phyloP scores from a whole-genome alignment of 139 green algal genomes.

The Auxenochlorella pyrenoidosa region DNA sequence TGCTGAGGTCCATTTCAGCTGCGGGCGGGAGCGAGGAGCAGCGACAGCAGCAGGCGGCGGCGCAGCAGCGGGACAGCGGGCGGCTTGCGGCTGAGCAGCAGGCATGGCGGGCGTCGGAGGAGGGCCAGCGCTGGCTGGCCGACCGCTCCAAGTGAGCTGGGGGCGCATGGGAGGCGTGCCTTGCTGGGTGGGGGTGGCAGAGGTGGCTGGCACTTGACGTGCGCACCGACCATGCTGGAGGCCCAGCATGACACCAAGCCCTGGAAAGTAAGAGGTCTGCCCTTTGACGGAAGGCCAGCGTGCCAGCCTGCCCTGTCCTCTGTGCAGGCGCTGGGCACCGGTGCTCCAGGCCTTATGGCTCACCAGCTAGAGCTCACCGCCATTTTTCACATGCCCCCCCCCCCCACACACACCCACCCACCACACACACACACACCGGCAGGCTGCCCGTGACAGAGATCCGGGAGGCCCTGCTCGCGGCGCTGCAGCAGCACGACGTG shows the following conservation, averaged over 20 bases:
- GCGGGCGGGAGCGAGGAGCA: background rate
- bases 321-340: no score
- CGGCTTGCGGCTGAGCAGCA: conserved; percentile 22
- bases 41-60: conserved; percentile 15
- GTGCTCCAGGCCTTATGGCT: no score
- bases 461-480: conserved; percentile 44
- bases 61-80: conserved; percentile 19
- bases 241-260: no score
- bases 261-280: no score
- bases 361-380: no score
- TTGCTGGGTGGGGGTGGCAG: background rate
- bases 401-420: background rate
- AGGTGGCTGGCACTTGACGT: background rate
- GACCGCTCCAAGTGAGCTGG: conserved; percentile 11
- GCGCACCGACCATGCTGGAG: no score
- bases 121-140: conserved; percentile 19
- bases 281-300: no score
- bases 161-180: background rate
- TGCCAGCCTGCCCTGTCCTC: no score
- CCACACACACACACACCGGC: no score
- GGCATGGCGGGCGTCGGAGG: conserved; percentile 7
- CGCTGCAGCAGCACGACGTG: conserved; percentile 62
- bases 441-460: conserved; percentile 49
- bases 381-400: no score
- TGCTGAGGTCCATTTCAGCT: background rate